phyloP scores from a whole-genome alignment of 2,329 filamentous ascomycete genomes.

The Teratosphaeria nubilosa region DNA sequence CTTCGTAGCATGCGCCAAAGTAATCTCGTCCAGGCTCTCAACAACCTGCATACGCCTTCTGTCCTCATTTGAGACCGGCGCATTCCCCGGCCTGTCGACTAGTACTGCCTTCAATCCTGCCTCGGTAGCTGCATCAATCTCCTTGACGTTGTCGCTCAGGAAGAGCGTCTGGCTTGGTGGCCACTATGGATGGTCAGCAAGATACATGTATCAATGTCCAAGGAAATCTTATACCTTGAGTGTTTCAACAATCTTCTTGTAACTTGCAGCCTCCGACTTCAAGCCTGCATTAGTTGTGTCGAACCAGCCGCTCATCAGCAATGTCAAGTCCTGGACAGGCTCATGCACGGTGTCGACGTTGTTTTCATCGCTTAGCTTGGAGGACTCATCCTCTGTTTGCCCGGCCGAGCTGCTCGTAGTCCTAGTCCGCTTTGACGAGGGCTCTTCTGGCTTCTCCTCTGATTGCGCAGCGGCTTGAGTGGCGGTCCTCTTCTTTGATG shows the following conservation, averaged over 20 bases:
- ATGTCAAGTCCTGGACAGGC: constrained; percentile 48
- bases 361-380: not conserved
- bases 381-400: not conserved
- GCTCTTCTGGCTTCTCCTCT: constrained; percentile 5
- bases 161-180: constrained; percentile 55
- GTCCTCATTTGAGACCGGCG: constrained; percentile 45
- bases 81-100: constrained; percentile 58
- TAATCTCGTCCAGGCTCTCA: not conserved
- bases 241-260: constrained; percentile 51
- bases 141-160: constrained; percentile 65
- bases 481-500: constrained; percentile 5
- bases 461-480: not conserved
- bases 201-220: not conserved
- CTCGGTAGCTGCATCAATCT: constrained; percentile 35
- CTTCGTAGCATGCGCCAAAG: not conserved
- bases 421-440: constrained; percentile 6
- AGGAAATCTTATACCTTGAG: constrained; percentile 14
- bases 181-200: constrained; percentile 16
- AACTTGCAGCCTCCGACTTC: constrained; percentile 59
- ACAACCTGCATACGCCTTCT: not conserved
- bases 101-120: constrained; percentile 35
- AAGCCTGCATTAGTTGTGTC: constrained; percentile 72
- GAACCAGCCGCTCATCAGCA: constrained; percentile 56
- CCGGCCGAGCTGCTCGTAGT: not conserved
- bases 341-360: not conserved